Evolutionary conservation across 768 basidiomycete genomes (phyloP).

Genomic region (Lenzites betulinus): DNA sequence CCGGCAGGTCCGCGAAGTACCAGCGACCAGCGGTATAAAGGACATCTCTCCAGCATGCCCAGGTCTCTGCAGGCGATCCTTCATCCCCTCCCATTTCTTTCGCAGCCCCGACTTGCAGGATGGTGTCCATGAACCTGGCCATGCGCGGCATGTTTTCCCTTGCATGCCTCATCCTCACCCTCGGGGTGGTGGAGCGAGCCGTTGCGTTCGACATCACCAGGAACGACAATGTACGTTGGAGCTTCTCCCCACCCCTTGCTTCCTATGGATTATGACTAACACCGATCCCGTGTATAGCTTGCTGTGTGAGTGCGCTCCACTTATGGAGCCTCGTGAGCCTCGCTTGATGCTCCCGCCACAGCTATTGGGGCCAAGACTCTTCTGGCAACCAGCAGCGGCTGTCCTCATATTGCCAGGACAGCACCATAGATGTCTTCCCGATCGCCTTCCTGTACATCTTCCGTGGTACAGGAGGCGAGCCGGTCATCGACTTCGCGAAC

Average conservation of each 20-base stretch:
- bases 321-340: not conserved
- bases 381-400: conserved; percentile 37
- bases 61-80: conserved; percentile 4
- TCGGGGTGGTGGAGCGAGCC: conserved; percentile 15
- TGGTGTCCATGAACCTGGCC: not conserved
- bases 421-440: conserved; percentile 57
- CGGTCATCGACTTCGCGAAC: conserved; percentile 61
- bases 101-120: conserved; percentile 8
- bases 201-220: conserved; percentile 17
- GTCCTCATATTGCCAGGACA: conserved; percentile 42
- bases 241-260: not conserved
- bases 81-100: not conserved
- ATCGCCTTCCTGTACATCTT: conserved; percentile 62
- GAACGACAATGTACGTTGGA: conserved; percentile 17
- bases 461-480: conserved; percentile 56
- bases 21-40: conserved; percentile 3
- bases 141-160: conserved; percentile 7
- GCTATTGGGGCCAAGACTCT: conserved; percentile 60
- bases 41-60: not conserved
- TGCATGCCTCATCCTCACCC: conserved; percentile 5
- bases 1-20: conserved; percentile 11
- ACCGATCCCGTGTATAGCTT: conserved; percentile 15
- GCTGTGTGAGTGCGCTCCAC: conserved; percentile 27
- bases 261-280: not conserved
- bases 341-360: conserved; percentile 15